A percentile compares a stretch with the other conserved stretches of the same genome.
Evolutionary conservation across 805 yeast species (phyloP).

Genomic region (Metschnikowia picachoensis): DNA sequence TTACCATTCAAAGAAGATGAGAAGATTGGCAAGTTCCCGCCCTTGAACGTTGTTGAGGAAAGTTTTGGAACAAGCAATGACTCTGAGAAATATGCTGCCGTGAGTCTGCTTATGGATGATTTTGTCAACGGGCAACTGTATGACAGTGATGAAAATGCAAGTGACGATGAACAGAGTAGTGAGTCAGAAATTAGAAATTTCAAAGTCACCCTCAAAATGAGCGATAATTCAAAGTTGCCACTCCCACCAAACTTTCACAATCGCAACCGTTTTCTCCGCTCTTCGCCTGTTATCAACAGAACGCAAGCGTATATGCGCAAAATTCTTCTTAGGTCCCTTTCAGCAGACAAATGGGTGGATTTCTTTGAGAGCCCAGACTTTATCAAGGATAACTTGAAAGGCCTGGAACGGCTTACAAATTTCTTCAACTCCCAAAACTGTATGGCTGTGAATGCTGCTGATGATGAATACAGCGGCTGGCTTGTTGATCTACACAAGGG

Average conservation of each 20-base stretch:
- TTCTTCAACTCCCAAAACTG: slow-evolving; percentile 31
- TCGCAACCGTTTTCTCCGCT: slow-evolving; percentile 21
- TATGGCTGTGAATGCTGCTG: slow-evolving; percentile 12
- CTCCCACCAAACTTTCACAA: slow-evolving; percentile 7
- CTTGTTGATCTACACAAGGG: slow-evolving; percentile 14
- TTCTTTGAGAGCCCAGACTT: slow-evolving; percentile 12
- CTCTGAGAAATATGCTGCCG: slow-evolving; percentile 1
- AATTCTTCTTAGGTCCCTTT: slow-evolving; percentile 10
- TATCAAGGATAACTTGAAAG: slow-evolving; percentile 18
- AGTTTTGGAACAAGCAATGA: not conserved
- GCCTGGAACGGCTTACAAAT: slow-evolving; percentile 20
- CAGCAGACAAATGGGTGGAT: slow-evolving; percentile 7
- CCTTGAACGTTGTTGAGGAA: slow-evolving; percentile 11
- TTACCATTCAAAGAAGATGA: slow-evolving; percentile 78
- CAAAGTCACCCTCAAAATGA: slow-evolving; percentile 16
- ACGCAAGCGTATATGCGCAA: slow-evolving; percentile 16
- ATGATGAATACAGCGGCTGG: slow-evolving; percentile 13
- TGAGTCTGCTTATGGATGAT: slow-evolving; percentile 29
- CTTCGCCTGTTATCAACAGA: slow-evolving; percentile 32
- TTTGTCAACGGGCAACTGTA: slow-evolving; percentile 27
- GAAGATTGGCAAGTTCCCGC: slow-evolving; percentile 51
- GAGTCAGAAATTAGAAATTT: slow-evolving; percentile 10
- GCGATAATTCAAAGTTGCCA: slow-evolving; percentile 19
- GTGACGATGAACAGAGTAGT: not conserved
- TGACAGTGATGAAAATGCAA: slow-evolving; percentile 14